phyloP scores from a whole-genome alignment of 352 stramenopile species.

The Phytophthora macrochlamydospora region DNA sequence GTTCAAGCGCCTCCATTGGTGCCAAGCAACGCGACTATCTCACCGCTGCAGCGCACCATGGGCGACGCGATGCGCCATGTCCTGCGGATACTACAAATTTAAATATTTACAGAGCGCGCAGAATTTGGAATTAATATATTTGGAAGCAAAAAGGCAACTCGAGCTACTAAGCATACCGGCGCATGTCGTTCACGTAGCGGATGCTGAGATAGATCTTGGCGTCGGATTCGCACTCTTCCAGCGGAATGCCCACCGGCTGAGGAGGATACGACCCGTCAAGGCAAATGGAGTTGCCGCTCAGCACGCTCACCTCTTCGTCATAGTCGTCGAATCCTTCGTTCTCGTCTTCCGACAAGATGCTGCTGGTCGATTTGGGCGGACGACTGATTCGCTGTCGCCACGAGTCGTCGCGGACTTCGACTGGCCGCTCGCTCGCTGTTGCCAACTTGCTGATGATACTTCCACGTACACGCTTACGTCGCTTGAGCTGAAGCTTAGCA shows the following conservation, averaged over 20 bases:
- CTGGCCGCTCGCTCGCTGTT: conserved; percentile 26
- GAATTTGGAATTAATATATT: neutral
- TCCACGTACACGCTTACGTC: conserved; percentile 75
- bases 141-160: too few species aligned
- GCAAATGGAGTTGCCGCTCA: conserved; percentile 60
- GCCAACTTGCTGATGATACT: conserved; percentile 85
- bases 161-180: conserved; percentile 58
- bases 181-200: conserved; percentile 90
- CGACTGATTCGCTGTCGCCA: conserved; percentile 69
- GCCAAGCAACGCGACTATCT: neutral
- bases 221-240: conserved; percentile 50
- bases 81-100: neutral
- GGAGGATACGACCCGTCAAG: conserved; percentile 60
- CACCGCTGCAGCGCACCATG: conserved; percentile 78
- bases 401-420: conserved; percentile 71
- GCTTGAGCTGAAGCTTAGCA: conserved; percentile 78
- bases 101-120: neutral
- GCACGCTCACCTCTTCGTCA: conserved; percentile 62
- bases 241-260: conserved; percentile 47
- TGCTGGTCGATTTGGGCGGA: conserved; percentile 43
- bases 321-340: conserved; percentile 66
- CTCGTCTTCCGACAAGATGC: conserved; percentile 53
- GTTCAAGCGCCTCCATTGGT: neutral
- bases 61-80: conserved; percentile 30
- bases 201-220: conserved; percentile 83